Base-by-base conservation (phyloP, 768 basidiomycete species). In the Hortiboletus campestris region DNA sequence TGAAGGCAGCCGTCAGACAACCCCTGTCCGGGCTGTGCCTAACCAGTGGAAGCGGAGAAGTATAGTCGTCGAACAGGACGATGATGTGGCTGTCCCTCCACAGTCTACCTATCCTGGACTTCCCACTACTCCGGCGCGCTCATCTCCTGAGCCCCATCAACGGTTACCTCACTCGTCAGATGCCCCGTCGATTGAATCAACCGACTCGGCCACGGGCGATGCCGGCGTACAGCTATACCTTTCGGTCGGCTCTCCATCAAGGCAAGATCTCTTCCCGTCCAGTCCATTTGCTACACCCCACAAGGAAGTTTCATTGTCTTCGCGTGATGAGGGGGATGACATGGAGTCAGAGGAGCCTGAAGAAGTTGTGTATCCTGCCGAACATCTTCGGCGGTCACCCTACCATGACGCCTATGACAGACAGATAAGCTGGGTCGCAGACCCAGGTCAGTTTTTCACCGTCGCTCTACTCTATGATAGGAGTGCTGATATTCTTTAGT, bases 371-470 rank as follows among this genome's bases (percentile, higher is more conserved):
- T 87, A 82, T 65, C 78, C 80, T 44, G 80, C 82, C 41, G 84
- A 85, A 62, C 80, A 78, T 14, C 73, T 76, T 57, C 74, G 78
- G 35, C 78, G 79, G 38, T 79, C 79, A 14, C 77, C 79, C n/a
- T 81, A 79, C 35, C 77, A 80, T 47, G 75, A 73, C 46, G 76
- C 71, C 31, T 81, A 53, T 50, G 68, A 84, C 31, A 78, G 85
- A 59, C 80, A 84, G 61, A 83, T 84, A 43, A 92, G 89, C 63
- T 92, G 89, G 89, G 76, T 89, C 36, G 88, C 86, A 40, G 82
- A 84, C 45, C 85, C 80, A 67, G 84, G 89, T 89, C 63, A 62
- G 82, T 64, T 57, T 38, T 49, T 49, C 57, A 43, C 34, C 22
- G n/a, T 43, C 46, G 2, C 31, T 34, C 35, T 39, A n/a, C 56